phyloP scores from a whole-genome alignment of 2,329 filamentous ascomycete species.

The Macroventuria anomochaeta region DNA sequence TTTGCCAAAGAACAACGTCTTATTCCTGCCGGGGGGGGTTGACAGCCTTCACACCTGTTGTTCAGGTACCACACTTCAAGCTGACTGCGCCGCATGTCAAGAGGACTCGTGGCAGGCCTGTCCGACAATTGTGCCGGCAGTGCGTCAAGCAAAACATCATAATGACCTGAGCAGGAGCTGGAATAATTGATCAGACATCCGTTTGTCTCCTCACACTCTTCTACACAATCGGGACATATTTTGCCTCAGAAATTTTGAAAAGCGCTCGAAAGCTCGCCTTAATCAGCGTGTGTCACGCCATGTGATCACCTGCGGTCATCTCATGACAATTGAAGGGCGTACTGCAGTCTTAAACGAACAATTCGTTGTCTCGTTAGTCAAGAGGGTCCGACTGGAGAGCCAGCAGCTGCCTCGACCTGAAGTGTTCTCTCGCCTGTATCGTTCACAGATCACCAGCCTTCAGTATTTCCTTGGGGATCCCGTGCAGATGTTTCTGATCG shows the following conservation, averaged over 20 bases:
- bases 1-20: not conserved
- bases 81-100: not conserved
- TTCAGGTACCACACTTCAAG: not conserved
- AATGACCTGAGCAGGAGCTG: not conserved
- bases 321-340: not conserved
- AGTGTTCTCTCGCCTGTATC: too few relatives aligned
- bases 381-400: too few relatives aligned
- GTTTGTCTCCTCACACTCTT: not conserved
- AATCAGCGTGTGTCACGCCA: not conserved
- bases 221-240: not conserved
- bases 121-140: not conserved
- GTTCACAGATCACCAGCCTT: too few relatives aligned
- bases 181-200: too few relatives aligned
- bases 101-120: not conserved
- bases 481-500: too few relatives aligned
- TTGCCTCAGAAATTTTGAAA: not conserved
- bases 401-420: too few relatives aligned
- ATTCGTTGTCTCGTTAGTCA: not conserved
- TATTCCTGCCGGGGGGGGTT: not conserved
- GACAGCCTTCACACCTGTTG: not conserved
- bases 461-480: too few relatives aligned
- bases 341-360: not conserved
- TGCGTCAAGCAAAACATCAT: not conserved
- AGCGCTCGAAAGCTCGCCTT: not conserved
- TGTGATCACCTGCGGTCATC: not conserved